Evolutionary conservation across 2,329 filamentous ascomycete species (phyloP).

Genomic region (Stemphylium vesicarium): DNA sequence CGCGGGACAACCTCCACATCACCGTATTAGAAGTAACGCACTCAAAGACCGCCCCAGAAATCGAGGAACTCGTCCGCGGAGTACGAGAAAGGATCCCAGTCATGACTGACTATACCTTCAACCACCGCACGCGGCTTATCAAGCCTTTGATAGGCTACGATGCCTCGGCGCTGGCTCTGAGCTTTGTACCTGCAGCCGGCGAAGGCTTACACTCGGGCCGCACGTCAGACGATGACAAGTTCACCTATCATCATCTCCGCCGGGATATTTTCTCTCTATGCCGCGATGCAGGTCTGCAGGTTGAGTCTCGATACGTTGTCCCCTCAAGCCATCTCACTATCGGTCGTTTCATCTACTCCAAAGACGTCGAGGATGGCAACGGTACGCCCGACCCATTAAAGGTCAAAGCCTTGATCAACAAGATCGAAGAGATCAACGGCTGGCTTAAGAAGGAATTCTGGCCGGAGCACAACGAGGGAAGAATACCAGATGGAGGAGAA

Average conservation of each 20-base stretch:
- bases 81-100: constrained; percentile 63
- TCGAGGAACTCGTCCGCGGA: constrained; percentile 65
- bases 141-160: constrained; percentile 87
- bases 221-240: constrained; percentile 63
- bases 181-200: constrained; percentile 79
- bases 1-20: constrained; percentile 77
- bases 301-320: constrained; percentile 83
- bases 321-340: constrained; percentile 91
- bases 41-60: constrained; percentile 73
- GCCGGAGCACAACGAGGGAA: constrained; percentile 55
- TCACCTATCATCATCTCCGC: constrained; percentile 90
- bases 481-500: constrained; percentile 64
- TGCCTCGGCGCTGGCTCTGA: constrained; percentile 81
- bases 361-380: constrained; percentile 58
- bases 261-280: constrained; percentile 74
- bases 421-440: constrained; percentile 77
- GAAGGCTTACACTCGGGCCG: constrained; percentile 55
- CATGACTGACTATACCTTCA: constrained; percentile 70
- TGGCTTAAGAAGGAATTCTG: constrained; percentile 77
- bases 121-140: constrained; percentile 75
- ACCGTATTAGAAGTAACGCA: constrained; percentile 87
- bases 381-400: constrained; percentile 59
- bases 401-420: constrained; percentile 68
- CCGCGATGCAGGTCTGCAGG: constrained; percentile 66
- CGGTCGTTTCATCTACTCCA: constrained; percentile 74